Conservation (phyloP, 768 basidiomycete species). For the Podaxis sp. region DNA sequence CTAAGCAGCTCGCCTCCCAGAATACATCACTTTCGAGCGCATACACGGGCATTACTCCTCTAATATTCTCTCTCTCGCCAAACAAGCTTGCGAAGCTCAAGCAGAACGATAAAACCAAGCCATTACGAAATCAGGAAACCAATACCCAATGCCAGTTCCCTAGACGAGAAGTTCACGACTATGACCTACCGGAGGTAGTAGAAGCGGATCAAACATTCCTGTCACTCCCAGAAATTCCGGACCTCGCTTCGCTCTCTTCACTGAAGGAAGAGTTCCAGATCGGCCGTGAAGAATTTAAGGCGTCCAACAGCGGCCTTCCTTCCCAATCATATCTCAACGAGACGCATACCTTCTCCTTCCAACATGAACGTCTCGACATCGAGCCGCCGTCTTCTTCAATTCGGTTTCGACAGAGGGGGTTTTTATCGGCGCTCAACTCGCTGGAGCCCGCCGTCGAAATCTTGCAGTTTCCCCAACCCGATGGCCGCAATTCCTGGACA, state of each 20-base stretch:
- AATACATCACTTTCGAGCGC: slow-evolving; percentile 11
- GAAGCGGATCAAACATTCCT: background rate
- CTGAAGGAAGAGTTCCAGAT: background rate
- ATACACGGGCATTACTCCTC: slow-evolving; percentile 1
- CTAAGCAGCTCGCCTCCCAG: background rate
- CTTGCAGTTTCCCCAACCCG: slow-evolving; percentile 24
- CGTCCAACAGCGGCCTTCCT: background rate
- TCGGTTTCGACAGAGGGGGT: background rate
- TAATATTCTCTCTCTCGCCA: background rate
- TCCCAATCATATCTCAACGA: background rate
- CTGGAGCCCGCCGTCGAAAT: background rate
- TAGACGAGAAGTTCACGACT: background rate
- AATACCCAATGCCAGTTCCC: background rate
- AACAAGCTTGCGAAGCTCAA: background rate
- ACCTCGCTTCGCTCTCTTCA: slow-evolving; percentile 6
- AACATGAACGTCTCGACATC: background rate
- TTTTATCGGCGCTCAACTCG: background rate
- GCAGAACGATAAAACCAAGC: background rate
- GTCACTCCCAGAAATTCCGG: slow-evolving; percentile 11
- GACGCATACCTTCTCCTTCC: background rate
- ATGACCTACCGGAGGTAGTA: background rate
- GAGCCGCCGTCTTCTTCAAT: slow-evolving; percentile 9
- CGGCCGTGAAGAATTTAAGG: background rate
- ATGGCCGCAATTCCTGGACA: slow-evolving; percentile 29
- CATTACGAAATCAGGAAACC: background rate